Evolutionary conservation across 805 yeast species (phyloP), one percentile per base, ranked within the genome.

Genomic region (Nakazawaea molendinolei): DNA sequence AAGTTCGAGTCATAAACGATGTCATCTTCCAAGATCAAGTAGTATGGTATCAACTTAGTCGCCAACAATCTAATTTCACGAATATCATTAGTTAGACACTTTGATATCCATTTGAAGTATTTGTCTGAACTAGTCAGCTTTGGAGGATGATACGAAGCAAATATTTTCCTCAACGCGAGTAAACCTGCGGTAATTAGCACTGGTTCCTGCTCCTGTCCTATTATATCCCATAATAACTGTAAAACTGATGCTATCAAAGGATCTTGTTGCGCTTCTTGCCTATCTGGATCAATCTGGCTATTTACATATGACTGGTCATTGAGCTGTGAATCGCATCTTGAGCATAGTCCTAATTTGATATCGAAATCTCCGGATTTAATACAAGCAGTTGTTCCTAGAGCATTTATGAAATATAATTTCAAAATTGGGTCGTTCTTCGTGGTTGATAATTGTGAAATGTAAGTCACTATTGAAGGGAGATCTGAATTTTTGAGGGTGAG

Each of bases 61-160:
- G 76, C 63, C 4, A 75, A 46, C 2, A 80, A 40, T 33, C 90
- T 53, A 0, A 78, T 63, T 40, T 76, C 80, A 44, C 90, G 56
- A 38, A 69, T 67, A 6, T 52, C 53, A n/a, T 61, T 60, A 1
- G 50, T 40, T 26, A 76, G 58, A 14, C 68, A 60, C 3, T 45
- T 40, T 27, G 63, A 49, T 2, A 79, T 40, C 37, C 72, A 68
- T 5, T 48, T 49, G 55, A 73, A 74, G 5, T 63, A 16, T 1
- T 40, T 40, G 23, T 48, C 45, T 5, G 19, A 14, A 44, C 35
- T 45, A 13, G 36, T 47, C 26, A 63, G 48, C 27, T 45, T 48
- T 4, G 77, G 76, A 0, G 80, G 73, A 34, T 69, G 63, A 47
- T 52, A 80, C 28, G 78, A 74, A 3, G 65, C 50, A 39, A 78